Base-by-base conservation (phyloP, 306 rosid species). In the Acacia acuminata region DNA sequence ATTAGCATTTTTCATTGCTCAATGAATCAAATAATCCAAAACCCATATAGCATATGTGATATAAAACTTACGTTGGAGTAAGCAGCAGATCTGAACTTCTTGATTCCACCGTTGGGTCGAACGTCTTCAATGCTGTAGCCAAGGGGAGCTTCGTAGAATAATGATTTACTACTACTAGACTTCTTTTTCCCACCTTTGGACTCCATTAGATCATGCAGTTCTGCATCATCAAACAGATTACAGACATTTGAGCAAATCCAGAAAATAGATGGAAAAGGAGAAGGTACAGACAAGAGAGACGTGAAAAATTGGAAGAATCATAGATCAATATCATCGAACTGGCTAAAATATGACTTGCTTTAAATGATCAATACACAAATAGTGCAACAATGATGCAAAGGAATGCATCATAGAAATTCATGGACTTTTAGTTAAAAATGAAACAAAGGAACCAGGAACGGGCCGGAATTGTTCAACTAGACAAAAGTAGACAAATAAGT, bases 1-100 rank as follows among this genome's bases (percentile, higher is more conserved):
- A 70, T 85, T 60, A 85, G 69, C 1, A 22, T 2, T 20, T 25
- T 34, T 20, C 2, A 22, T 3, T 25, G 13, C 34, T 25, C 55
- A 38, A 71, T 3, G 5, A 17, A 50, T 44, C 69, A 11, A 77
- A 66, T 7, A 44, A 1, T 3, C 17, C 9, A 32, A 44, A 15
- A 20, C 4, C 3, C 11, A 65, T 13, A 30, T 12, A 3, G 17
- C 40, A 15, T 13, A 44, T 34, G 14, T 13, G 65, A 81, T 51
- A 58, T 1, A 48, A 47, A 8, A 77, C 91, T 71, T 61, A 93
- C 97, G 95, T 93, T 93, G 77, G 95, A 93, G 94, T 91, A 93
- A 72, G 95, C 97, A 87, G 97, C 97, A 79, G 97, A 91, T 89
- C 92, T 87, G 92, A 93, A 93, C 77, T 91, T 93, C 94, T 89